Conservation (phyloP, 2,329 filamentous ascomycete species). For the Pseudogymnoascus sp. region DNA sequence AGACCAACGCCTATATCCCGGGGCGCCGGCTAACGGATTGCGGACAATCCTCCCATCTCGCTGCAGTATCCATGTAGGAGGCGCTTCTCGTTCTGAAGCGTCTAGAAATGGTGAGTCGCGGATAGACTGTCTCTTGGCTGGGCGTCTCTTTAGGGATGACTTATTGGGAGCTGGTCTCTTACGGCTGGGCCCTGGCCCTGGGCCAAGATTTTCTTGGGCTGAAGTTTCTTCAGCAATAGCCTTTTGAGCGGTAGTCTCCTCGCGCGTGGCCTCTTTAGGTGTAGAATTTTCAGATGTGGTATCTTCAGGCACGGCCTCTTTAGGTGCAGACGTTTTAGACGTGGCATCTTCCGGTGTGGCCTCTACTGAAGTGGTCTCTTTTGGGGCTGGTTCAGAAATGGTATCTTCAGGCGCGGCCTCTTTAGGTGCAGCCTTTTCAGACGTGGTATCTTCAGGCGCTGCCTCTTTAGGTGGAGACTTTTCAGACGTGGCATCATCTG, state of each 20-base stretch:
- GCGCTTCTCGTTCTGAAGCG: background rate
- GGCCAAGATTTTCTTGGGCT: background rate
- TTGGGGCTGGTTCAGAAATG: background rate
- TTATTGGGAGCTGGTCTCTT: background rate
- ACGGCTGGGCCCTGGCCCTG: background rate
- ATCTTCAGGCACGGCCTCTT: background rate
- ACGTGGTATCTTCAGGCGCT: background rate
- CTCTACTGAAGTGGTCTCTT: background rate
- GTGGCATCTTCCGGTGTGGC: background rate
- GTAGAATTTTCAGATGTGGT: background rate
- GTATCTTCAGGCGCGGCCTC: background rate
- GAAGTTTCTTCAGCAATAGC: background rate
- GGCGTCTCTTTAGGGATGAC: background rate
- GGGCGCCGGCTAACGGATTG: background rate
- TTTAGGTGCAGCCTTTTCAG: background rate
- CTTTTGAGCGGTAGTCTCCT: background rate
- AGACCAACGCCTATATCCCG: background rate
- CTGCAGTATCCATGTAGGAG: background rate
- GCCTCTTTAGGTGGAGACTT: background rate
- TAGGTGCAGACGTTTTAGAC: background rate
- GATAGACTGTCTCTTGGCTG: constrained; percentile 3
- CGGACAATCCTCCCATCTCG: background rate
- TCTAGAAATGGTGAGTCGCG: background rate
- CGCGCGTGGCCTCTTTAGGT: background rate
- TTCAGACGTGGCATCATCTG: background rate